A percentile compares a stretch with the other conserved stretches of the same genome.
Conservation (phyloP, 176 grass and related monocot species). For the Hsuehochloa calcarea region DNA sequence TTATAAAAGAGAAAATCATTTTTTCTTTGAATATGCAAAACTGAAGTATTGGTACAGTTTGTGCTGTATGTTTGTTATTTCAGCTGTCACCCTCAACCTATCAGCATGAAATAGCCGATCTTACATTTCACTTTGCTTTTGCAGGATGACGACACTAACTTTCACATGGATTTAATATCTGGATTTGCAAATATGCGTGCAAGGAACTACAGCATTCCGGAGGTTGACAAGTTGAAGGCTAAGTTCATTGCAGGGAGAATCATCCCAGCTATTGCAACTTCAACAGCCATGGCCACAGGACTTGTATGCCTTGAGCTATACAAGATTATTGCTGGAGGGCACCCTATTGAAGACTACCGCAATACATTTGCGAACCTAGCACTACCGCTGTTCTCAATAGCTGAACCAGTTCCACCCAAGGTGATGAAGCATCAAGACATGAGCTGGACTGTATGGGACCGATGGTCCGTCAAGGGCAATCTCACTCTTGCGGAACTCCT, state of each 20-base stretch:
- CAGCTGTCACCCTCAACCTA: not conserved
- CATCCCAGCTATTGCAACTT: constrained; percentile 68
- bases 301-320: constrained; percentile 76
- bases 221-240: constrained; percentile 76
- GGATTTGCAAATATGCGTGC: constrained; percentile 81
- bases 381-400: constrained; percentile 66
- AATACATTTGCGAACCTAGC: constrained; percentile 87
- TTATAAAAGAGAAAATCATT: not conserved
- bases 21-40: not conserved
- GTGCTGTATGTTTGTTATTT: not conserved
- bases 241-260: constrained; percentile 80
- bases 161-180: constrained; percentile 75
- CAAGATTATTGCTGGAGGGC: constrained; percentile 60
- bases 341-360: constrained; percentile 62
- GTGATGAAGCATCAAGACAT: constrained; percentile 63
- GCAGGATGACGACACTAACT: constrained; percentile 85
- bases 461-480: constrained; percentile 63
- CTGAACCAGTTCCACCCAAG: constrained; percentile 69
- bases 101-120: not conserved
- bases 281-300: constrained; percentile 80
- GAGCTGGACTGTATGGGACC: constrained; percentile 72
- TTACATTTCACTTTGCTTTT: not conserved
- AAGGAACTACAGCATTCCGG: constrained; percentile 72
- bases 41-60: not conserved
- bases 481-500: constrained; percentile 57